phyloP scores from a whole-genome alignment of 352 stramenopile genomes.

The Sclerospora graminicola region DNA sequence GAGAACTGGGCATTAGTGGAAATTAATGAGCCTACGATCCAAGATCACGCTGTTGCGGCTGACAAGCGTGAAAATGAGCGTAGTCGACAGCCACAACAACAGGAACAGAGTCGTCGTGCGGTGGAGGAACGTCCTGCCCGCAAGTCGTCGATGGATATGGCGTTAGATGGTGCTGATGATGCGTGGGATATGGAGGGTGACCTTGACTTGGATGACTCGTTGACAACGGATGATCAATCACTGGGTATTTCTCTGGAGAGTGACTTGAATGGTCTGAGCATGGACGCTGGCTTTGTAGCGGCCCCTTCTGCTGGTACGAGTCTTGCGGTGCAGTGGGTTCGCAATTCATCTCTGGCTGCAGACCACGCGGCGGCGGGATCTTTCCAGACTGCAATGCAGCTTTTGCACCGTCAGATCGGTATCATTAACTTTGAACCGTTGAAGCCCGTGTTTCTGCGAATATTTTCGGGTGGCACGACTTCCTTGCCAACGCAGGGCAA shows the following conservation, averaged over 20 bases:
- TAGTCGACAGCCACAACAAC: constrained; percentile 47
- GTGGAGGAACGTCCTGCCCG: constrained; percentile 38
- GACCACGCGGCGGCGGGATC: constrained; percentile 96
- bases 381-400: constrained; percentile 94
- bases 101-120: constrained; percentile 14
- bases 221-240: constrained; percentile 39
- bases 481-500: constrained; percentile 80
- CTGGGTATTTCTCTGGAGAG: constrained; percentile 36
- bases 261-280: constrained; percentile 35
- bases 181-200: constrained; percentile 81
- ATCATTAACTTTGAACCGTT: constrained; percentile 96
- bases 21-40: constrained; percentile 86
- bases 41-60: constrained; percentile 69
- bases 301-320: constrained; percentile 84
- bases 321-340: constrained; percentile 87
- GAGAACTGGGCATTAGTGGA: constrained; percentile 98
- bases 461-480: constrained; percentile 73
- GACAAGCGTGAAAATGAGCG: constrained; percentile 74
- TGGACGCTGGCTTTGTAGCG: constrained; percentile 78
- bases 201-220: constrained; percentile 73
- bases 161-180: constrained; percentile 54
- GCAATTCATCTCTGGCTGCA: constrained; percentile 94
- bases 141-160: constrained; percentile 66
- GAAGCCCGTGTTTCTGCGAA: constrained; percentile 81
- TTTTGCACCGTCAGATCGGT: constrained; percentile 98